Evolutionary conservation across 1,284 basidiomycete species (phyloP).

Genomic region (Moniliophthora roreri): DNA sequence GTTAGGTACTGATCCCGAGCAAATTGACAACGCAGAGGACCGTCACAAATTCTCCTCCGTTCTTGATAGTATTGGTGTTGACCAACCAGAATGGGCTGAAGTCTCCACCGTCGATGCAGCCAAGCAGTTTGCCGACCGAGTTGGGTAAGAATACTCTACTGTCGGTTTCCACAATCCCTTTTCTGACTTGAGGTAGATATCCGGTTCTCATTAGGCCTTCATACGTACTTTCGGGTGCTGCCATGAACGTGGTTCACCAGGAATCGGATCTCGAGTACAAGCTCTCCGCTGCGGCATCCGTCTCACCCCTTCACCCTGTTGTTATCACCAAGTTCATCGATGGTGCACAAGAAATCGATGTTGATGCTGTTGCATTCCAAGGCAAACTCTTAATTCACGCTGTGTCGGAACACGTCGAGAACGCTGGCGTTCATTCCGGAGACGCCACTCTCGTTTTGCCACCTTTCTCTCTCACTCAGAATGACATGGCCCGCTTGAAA

Average conservation of each 20-base stretch:
- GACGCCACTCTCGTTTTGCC: slow-evolving; percentile 98
- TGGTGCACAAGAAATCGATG: slow-evolving; percentile 96
- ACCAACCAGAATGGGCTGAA: slow-evolving; percentile 97
- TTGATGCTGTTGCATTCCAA: slow-evolving; percentile 95
- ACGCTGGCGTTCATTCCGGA: slow-evolving; percentile 98
- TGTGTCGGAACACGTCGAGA: slow-evolving; percentile 98
- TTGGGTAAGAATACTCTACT: slow-evolving; percentile 51
- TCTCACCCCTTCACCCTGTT: slow-evolving; percentile 96
- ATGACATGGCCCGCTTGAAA: slow-evolving; percentile 88
- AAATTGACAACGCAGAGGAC: slow-evolving; percentile 98
- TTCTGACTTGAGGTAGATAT: slow-evolving; percentile 54
- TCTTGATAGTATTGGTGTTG: slow-evolving; percentile 92
- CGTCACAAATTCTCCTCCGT: slow-evolving; percentile 99
- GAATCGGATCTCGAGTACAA: slow-evolving; percentile 89
- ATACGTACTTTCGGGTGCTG: slow-evolving; percentile 97
- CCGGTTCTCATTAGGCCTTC: slow-evolving; percentile 96
- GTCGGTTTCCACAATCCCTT: neutral
- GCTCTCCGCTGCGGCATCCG: slow-evolving; percentile 91
- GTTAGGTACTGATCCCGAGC: slow-evolving; percentile 92
- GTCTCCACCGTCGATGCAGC: slow-evolving; percentile 88
- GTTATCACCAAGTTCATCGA: slow-evolving; percentile 99
- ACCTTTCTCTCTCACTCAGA: slow-evolving; percentile 81
- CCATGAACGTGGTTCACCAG: slow-evolving; percentile 99
- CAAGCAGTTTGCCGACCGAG: slow-evolving; percentile 87
- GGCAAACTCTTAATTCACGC: slow-evolving; percentile 96